These are phyloP conservation scores for Coprinopsis cinerea DNA, from an alignment of 768 basidiomycete species.

Conservation along the genomic window DNA sequence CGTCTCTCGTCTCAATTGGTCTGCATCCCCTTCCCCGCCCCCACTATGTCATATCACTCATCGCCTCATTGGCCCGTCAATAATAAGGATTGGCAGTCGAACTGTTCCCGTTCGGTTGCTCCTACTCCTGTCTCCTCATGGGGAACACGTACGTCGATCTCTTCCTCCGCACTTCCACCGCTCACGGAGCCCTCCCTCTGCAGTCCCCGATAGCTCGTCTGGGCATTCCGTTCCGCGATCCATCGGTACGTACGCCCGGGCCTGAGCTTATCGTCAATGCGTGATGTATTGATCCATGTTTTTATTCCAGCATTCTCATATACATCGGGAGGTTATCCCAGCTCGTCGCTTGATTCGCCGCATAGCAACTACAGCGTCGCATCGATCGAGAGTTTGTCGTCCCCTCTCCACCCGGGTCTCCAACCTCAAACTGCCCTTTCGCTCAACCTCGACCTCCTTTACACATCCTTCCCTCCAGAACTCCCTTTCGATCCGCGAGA, in stretches of 20 bases:
- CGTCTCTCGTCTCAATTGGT: not conserved
- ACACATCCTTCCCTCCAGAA: not conserved
- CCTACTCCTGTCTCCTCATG: conserved; percentile 5
- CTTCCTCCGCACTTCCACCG: not conserved
- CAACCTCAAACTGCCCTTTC: not conserved
- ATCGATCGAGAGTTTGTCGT: no score
- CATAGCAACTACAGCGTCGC: no score
- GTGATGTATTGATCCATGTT: no score
- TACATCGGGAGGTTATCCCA: no score
- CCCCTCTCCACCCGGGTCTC: conserved; percentile 3
- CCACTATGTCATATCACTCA: not conserved
- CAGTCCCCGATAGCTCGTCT: not conserved
- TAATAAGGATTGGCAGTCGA: conserved; percentile 1
- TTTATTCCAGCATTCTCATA: no score
- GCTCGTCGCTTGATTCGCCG: no score
- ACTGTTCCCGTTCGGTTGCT: not conserved
- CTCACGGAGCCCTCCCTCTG: no score
- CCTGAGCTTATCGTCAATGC: no score
- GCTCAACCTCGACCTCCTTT: conserved; percentile 1
- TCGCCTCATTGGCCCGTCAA: not conserved
- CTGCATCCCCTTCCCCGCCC: not conserved
- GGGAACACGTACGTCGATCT: conserved; percentile 6
- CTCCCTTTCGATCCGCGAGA: conserved; percentile 1
- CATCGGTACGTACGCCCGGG: not conserved
- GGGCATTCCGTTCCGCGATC: not conserved